Percentiles rank a stretch among this genome's conserved stretches.
phyloP scores from a whole-genome alignment of 2,329 filamentous ascomycete genomes.

The Phoma herbarum region DNA sequence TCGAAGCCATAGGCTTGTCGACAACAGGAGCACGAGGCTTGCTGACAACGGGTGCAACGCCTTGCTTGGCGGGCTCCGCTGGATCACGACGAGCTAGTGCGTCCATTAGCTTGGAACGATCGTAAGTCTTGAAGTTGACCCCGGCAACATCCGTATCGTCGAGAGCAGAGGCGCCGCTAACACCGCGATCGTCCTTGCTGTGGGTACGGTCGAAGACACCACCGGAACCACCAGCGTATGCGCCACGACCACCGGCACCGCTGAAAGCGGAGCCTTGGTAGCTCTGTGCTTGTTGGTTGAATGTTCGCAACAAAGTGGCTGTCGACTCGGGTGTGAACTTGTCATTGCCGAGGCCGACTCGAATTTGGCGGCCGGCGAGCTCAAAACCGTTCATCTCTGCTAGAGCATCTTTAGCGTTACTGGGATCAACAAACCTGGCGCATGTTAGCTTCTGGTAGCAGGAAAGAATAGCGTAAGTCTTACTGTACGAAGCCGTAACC shows the following conservation, averaged over 20 bases:
- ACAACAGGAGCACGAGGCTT: conserved; percentile 83
- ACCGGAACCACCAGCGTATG: conserved; percentile 75
- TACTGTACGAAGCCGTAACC: conserved; percentile 99
- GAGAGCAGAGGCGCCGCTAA: conserved; percentile 88
- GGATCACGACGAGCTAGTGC: conserved; percentile 85
- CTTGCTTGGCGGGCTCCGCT: conserved; percentile 70
- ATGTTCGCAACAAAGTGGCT: conserved; percentile 89
- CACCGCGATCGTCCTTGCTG: conserved; percentile 86
- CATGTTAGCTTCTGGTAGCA: conserved; percentile 27
- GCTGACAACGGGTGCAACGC: conserved; percentile 57
- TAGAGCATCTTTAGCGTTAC: conserved; percentile 89
- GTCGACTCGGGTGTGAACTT: conserved; percentile 99
- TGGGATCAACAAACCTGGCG: conserved; percentile 86
- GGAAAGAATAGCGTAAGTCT: conserved; percentile 53
- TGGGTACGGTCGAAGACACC: conserved; percentile 89
- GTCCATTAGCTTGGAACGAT: conserved; percentile 96
- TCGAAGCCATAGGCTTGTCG: conserved; percentile 83
- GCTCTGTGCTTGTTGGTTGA: conserved; percentile 69
- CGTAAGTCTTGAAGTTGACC: conserved; percentile 99
- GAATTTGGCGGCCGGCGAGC: conserved; percentile 94
- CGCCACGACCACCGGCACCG: conserved; percentile 85
- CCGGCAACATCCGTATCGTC: conserved; percentile 98
- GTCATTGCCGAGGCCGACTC: conserved; percentile 99
- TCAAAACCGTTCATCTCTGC: conserved; percentile 99
- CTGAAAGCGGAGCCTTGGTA: conserved; percentile 93